Evolutionary conservation across 2,329 filamentous ascomycete genomes (phyloP).

Genomic region (Fusarium floridanum): DNA sequence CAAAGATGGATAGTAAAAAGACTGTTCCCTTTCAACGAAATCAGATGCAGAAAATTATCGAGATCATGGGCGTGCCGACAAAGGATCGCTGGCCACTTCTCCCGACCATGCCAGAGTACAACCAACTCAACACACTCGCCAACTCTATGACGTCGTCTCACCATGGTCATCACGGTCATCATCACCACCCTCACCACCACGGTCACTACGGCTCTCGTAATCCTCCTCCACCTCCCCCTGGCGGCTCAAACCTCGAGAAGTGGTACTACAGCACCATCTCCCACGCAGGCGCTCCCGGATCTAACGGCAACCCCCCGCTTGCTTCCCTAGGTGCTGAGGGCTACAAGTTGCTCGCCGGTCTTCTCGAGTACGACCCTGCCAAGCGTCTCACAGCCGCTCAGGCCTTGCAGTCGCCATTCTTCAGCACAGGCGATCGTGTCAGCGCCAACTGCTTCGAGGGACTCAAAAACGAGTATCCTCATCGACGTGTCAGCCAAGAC

Average conservation of each 20-base stretch:
- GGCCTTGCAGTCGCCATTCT: constrained; percentile 92
- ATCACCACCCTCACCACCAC: constrained; percentile 64
- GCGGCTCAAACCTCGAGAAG: constrained; percentile 74
- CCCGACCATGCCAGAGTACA: constrained; percentile 87
- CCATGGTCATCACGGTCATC: constrained; percentile 54
- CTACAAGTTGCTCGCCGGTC: constrained; percentile 81
- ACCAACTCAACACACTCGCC: constrained; percentile 72
- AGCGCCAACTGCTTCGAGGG: constrained; percentile 92
- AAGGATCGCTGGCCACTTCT: constrained; percentile 92
- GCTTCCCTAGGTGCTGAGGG: constrained; percentile 80
- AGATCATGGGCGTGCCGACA: constrained; percentile 91
- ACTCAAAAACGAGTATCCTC: constrained; percentile 88
- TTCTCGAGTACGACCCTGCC: constrained; percentile 93
- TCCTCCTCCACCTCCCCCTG: constrained; percentile 46
- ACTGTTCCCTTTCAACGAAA: constrained; percentile 97
- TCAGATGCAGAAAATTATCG: constrained; percentile 99
- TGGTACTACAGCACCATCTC: constrained; percentile 83
- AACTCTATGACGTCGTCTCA: constrained; percentile 59
- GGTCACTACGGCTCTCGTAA: constrained; percentile 55
- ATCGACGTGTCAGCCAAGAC: constrained; percentile 90
- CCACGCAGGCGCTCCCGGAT: constrained; percentile 58
- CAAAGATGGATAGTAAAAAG: constrained; percentile 99
- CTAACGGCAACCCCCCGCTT: constrained; percentile 54
- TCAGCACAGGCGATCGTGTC: constrained; percentile 79
- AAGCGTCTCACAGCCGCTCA: constrained; percentile 89